These are phyloP conservation scores for Helicocarpus griseus DNA, from an alignment of 2,329 filamentous ascomycete genomes.

Conservation along the genomic window DNA sequence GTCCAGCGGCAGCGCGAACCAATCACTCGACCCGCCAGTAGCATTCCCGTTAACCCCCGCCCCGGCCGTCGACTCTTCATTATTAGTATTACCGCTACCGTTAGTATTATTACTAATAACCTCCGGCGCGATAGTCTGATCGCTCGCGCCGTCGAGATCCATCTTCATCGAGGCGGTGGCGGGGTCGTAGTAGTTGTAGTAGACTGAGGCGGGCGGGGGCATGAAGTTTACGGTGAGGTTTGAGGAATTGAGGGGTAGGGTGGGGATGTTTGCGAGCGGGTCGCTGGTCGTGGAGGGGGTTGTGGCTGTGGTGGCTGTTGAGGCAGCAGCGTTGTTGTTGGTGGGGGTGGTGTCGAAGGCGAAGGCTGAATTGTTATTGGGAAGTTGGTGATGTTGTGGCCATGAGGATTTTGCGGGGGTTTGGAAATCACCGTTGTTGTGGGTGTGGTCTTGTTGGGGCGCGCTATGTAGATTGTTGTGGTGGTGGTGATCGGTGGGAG, in stretches of 20 bases:
- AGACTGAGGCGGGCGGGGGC: conserved; percentile 37
- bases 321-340: neutral
- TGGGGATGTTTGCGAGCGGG: conserved; percentile 34
- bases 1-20: conserved; percentile 53
- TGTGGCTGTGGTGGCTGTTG: conserved; percentile 12
- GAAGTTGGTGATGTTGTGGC: conserved; percentile 14
- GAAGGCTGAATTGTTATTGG: conserved; percentile 6
- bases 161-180: conserved; percentile 24
- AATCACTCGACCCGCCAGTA: conserved; percentile 25
- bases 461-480: neutral
- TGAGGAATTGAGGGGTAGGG: conserved; percentile 35
- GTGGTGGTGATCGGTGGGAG: conserved; percentile 17
- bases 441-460: conserved; percentile 20
- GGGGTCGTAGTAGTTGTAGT: conserved; percentile 35
- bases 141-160: conserved; percentile 16
- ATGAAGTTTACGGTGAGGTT: conserved; percentile 39
- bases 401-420: conserved; percentile 10
- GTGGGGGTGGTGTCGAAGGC: conserved; percentile 8
- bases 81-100: neutral
- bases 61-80: neutral
- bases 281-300: conserved; percentile 21
- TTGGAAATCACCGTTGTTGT: conserved; percentile 2
- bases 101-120: conserved; percentile 18
- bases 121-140: conserved; percentile 21
- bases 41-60: neutral